Base-by-base conservation (phyloP, 805 yeast species). In the Clavispora asparagi region DNA sequence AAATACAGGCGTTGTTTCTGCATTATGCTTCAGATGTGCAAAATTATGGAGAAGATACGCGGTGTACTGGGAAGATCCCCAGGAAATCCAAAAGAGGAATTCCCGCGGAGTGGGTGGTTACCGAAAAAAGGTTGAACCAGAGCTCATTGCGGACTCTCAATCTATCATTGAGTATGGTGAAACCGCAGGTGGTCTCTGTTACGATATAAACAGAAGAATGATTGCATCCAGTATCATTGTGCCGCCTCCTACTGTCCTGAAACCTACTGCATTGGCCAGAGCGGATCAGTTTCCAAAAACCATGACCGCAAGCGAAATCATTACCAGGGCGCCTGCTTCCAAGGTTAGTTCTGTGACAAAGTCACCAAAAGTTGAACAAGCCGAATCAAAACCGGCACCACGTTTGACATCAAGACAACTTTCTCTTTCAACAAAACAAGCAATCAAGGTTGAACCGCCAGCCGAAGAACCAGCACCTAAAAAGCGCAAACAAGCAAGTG, bases 21-120 rank as follows among this genome's bases (percentile, higher is more conserved):
- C 90, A 0, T 67, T 92, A 12, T 92, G 99, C 62, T 66, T 76
- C 27, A 72, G 98, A 44, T 92, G 99, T 69, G 96, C 97, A 0
- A 75, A 86, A 47, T 60, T 94, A 27, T 92, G 98, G 98, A 76
- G 96, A 62, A 70, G 95, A 35, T 92, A 92, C 63, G 97, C 90
- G 0, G 82, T 87, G 0, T 73, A 71, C 9, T 94, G 98, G 98
- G 88, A 83, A 53, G 81, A 80, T 30, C 96, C 96, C 0, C 54
- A 65, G 23, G 89, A 83, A 44, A 81, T 87, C 0, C 64, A 81
- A 38, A 78, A 73, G 59, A 79, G 77, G 48, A 62, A 57, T 31
- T 56, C 65, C 13, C 63, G 60, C 40, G 60, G 80, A 12, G 76
- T 78, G 17, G 74, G 73, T 32, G 78, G 78, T 1, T 79, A 83